Percentiles rank a stretch among this genome's conserved stretches.
Evolutionary conservation across 345 rosid species (phyloP).

Genomic region (Passiflora organensis): DNA sequence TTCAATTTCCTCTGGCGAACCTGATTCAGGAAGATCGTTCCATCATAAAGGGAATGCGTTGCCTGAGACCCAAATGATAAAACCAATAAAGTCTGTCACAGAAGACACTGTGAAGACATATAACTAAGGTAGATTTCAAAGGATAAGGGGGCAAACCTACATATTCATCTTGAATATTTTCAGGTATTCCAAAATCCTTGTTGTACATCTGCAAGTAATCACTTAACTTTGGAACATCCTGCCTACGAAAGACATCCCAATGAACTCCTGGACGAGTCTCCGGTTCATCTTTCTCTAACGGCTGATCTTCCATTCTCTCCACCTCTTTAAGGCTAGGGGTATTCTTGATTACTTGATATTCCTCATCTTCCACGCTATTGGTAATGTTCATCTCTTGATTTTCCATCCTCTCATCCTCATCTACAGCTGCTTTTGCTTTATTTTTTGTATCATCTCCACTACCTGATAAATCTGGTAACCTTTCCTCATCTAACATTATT

Average conservation of each 20-base stretch:
- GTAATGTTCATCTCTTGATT: conserved; percentile 27
- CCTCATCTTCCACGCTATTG: conserved; percentile 5
- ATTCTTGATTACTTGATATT: conserved; percentile 12
- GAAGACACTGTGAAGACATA: conserved; percentile 9
- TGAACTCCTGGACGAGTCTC: conserved; percentile 42
- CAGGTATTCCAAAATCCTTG: conserved; percentile 37
- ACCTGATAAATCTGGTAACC: conserved; percentile 26
- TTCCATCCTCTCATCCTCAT: conserved; percentile 32
- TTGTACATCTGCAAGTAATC: conserved; percentile 44
- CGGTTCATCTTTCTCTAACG: conserved; percentile 12
- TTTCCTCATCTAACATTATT: conserved; percentile 25
- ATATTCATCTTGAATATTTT: conserved; percentile 24
- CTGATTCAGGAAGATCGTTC: conserved; percentile 49
- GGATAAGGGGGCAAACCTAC: conserved; percentile 40
- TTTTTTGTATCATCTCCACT: conserved; percentile 24
- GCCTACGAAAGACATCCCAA: conserved; percentile 85
- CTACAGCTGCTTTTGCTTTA: conserved; percentile 20
- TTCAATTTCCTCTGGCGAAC: conserved; percentile 59
- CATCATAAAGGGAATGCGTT: conserved; percentile 52
- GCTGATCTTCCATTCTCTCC: conserved; percentile 15
- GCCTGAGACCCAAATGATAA: conserved; percentile 43
- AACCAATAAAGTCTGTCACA: conserved; percentile 11
- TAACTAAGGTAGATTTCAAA: conserved; percentile 2
- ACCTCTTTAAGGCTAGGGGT: conserved; percentile 1
- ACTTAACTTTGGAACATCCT: conserved; percentile 67